phyloP scores from a whole-genome alignment of 495 filamentous ascomycete genomes.

The Neurospora tetraspora region DNA sequence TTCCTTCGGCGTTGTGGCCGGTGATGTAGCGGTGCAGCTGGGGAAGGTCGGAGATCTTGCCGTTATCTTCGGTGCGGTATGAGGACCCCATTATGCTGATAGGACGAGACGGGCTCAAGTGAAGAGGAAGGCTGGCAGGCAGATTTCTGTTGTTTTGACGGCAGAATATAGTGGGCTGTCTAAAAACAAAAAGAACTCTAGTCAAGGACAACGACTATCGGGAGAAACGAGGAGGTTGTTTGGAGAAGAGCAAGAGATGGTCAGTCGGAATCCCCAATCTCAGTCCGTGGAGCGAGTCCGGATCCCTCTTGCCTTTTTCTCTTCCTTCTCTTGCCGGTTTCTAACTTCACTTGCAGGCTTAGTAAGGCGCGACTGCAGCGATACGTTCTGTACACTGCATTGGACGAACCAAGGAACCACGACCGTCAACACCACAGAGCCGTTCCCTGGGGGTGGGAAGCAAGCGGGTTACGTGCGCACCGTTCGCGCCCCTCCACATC shows the following conservation, averaged over 20 bases:
- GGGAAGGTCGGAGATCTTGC: slow-evolving; percentile 25
- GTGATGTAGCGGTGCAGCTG: slow-evolving; percentile 30
- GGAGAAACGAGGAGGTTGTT: background rate
- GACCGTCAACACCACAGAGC: background rate
- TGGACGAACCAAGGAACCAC: background rate
- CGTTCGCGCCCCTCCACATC: background rate
- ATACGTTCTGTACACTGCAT: background rate
- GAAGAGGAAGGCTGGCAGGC: background rate
- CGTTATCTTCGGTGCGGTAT: background rate
- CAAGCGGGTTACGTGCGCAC: background rate
- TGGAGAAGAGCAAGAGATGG: background rate
- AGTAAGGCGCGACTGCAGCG: background rate
- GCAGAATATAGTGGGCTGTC: background rate
- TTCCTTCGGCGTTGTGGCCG: slow-evolving; percentile 25
- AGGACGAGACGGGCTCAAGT: background rate
- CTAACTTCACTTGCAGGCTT: background rate
- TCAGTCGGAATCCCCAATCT: background rate
- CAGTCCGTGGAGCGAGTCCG: background rate
- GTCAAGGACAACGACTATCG: background rate
- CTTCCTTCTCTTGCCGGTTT: background rate
- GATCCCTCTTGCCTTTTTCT: background rate
- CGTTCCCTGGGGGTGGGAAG: background rate
- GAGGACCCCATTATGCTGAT: background rate
- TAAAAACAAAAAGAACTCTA: background rate
- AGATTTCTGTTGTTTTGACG: background rate